phyloP scores from a whole-genome alignment of 192 early-diverging fungal species.

The Coemansia sp. region DNA sequence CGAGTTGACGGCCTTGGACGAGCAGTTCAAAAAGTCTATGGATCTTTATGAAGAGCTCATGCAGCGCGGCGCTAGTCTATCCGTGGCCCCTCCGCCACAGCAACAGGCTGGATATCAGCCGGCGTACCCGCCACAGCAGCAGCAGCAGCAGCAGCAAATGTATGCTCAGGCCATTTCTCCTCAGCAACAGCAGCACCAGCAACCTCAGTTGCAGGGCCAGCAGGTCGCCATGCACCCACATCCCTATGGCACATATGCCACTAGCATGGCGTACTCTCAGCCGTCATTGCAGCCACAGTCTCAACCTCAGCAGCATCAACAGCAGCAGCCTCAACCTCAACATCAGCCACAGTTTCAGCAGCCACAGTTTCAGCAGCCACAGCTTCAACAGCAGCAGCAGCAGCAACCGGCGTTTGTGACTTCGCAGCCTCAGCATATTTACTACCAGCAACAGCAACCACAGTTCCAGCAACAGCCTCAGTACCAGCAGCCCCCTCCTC shows the following conservation, averaged over 20 bases:
- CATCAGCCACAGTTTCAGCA: background rate
- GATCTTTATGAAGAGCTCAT: constrained; percentile 45
- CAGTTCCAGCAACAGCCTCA: constrained; percentile 10
- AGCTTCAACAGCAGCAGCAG: constrained; percentile 1
- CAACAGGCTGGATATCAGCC: constrained; percentile 4
- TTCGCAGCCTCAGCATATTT: constrained; percentile 1
- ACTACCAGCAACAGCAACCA: constrained; percentile 12
- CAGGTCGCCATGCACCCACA: constrained; percentile 4
- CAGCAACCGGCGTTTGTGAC: background rate
- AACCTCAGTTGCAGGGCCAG: background rate
- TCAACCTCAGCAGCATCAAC: constrained; percentile 12
- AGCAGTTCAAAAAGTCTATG: constrained; percentile 39
- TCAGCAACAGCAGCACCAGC: constrained; percentile 12
- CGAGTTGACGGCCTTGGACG: constrained; percentile 34
- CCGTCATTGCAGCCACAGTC: constrained; percentile 3
- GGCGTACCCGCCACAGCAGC: constrained; percentile 21
- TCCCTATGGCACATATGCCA: background rate
- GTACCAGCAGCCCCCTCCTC: constrained; percentile 9
- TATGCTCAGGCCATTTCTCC: background rate
- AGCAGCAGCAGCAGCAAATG: constrained; percentile 3
- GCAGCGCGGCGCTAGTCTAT: constrained; percentile 22
- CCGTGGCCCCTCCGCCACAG: background rate
- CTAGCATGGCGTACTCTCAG: constrained; percentile 10
- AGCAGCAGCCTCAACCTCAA: constrained; percentile 5
- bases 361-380: constrained; percentile 2